Conservation (phyloP, 2,329 filamentous ascomycete genomes). For the Fusarium domesticum region DNA sequence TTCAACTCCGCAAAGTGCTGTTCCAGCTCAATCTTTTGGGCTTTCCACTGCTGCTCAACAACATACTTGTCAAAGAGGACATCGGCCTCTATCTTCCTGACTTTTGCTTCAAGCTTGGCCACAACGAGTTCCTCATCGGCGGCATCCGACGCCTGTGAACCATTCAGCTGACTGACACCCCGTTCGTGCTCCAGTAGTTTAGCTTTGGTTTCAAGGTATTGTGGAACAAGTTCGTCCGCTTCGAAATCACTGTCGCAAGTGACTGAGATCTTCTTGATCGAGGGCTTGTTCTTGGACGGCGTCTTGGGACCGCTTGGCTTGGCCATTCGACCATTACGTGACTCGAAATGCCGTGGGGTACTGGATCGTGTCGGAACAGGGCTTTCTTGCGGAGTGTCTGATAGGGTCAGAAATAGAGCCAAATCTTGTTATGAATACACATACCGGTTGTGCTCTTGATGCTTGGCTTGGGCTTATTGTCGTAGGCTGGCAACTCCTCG, state of each 20-base stretch:
- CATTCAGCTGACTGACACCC: conserved; percentile 15
- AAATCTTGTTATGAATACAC: not conserved
- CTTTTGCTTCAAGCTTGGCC: conserved; percentile 67
- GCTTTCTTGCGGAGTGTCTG: conserved; percentile 50
- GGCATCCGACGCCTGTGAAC: conserved; percentile 16
- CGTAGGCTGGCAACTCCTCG: conserved; percentile 71
- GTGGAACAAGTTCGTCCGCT: conserved; percentile 69
- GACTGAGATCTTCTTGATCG: conserved; percentile 44
- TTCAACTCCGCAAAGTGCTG: conserved; percentile 56
- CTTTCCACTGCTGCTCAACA: conserved; percentile 65
- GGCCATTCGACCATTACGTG: conserved; percentile 26
- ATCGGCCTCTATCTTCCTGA: conserved; percentile 74
- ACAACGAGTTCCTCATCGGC: conserved; percentile 47
- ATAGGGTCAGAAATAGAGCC: conserved; percentile 10
- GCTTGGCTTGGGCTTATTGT: conserved; percentile 39
- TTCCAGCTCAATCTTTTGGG: conserved; percentile 56
- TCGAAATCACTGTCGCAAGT: conserved; percentile 69
- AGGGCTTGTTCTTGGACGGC: conserved; percentile 22
- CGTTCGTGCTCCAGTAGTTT: conserved; percentile 63
- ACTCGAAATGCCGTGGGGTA: conserved; percentile 43
- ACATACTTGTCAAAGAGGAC: conserved; percentile 67
- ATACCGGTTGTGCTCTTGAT: conserved; percentile 38
- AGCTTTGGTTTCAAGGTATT: conserved; percentile 72
- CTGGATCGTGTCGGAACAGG: conserved; percentile 49
- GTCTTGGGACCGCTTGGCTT: conserved; percentile 36